These are phyloP conservation scores for Nigrospora oryzae DNA, from an alignment of 2,329 filamentous ascomycete species.

Conservation along the genomic window DNA sequence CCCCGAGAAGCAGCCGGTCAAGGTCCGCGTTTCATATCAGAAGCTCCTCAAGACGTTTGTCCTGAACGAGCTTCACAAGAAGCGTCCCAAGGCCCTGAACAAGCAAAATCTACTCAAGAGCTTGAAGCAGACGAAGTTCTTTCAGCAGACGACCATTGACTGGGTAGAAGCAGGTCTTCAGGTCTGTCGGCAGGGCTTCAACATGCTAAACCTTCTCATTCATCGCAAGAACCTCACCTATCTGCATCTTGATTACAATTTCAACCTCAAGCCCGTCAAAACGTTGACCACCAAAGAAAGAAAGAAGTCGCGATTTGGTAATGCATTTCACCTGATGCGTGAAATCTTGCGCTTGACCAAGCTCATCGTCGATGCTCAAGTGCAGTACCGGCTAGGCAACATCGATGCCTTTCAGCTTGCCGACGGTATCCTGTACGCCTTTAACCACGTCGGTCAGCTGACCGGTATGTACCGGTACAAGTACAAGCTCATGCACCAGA, in stretches of 20 bases:
- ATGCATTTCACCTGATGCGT: slow-evolving; percentile 97
- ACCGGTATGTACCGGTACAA: slow-evolving; percentile 99
- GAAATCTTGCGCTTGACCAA: slow-evolving; percentile 95
- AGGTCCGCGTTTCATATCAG: slow-evolving; percentile 96
- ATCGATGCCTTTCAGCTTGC: slow-evolving; percentile 98
- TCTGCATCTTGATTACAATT: slow-evolving; percentile 97
- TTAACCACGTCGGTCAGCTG: slow-evolving; percentile 96
- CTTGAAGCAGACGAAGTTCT: slow-evolving; percentile 95
- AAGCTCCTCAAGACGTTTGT: slow-evolving; percentile 95
- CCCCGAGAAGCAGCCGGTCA: slow-evolving; percentile 79
- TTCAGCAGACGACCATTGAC: slow-evolving; percentile 98
- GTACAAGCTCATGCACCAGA: slow-evolving; percentile 99
- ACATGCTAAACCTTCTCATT: slow-evolving; percentile 96
- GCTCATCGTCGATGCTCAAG: slow-evolving; percentile 95
- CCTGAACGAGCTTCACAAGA: slow-evolving; percentile 93
- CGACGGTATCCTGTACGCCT: slow-evolving; percentile 97
- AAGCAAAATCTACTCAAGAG: slow-evolving; percentile 87
- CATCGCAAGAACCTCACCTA: slow-evolving; percentile 98
- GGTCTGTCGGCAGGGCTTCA: slow-evolving; percentile 96
- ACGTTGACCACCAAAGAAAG: slow-evolving; percentile 97
- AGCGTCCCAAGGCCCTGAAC: slow-evolving; percentile 89
- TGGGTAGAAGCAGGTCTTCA: slow-evolving; percentile 99
- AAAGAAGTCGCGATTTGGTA: slow-evolving; percentile 98
- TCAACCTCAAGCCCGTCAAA: slow-evolving; percentile 98
- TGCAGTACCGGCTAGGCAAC: slow-evolving; percentile 94